Base-by-base conservation (phyloP, 2,329 filamentous ascomycete genomes). In the Elsinoe australis region DNA sequence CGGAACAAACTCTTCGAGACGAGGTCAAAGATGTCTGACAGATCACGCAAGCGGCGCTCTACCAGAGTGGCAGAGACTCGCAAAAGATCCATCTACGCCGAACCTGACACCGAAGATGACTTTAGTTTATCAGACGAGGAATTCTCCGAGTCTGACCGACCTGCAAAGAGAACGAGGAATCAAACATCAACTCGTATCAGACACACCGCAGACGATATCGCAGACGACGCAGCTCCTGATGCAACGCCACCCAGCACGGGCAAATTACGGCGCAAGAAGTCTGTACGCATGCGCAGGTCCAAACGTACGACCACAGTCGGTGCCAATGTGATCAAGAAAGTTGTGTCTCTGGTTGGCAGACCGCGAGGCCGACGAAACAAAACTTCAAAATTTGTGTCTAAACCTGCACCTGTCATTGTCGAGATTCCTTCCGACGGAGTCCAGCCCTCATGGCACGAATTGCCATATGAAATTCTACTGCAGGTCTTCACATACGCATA, bases 71-170 rank as follows among this genome's bases (percentile, higher is more conserved):
- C 58, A 9, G 58, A 57, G 26, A 57, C 47, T 21, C 59, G 61
- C 51, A 61, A 63, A 38, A 59, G 61, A 38, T 61, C 57, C 21
- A 53, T 56, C 38, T 65, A 65, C 48, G 49, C 54, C 39, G 63
- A 64, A 15, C 61, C 59, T n/a, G 62, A 64, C 19, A 62, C 58
- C 50, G 61, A 64, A 50, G 62, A 64, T 47, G 61, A 64, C 34
- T 58, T 60, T 41, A 57, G 41, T 12, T 33, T 50, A 22, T 28
- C 28, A 28, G 34, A 47, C 21, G 36, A 41, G 18, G 34, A 17
- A 6, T 35, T 18, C 24, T 18, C 28, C 5, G 41, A 22, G 3
- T 34, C 29, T 9, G 31, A 38, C 9, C 49, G 31, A 15, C 18
- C 18, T 26, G 26, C 26, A 19, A 32, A 26, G 38, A 22, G 22